A percentile compares a stretch with the other conserved stretches of the same genome.
These are phyloP conservation scores for Schizothecium vesticola DNA, from an alignment of 495 filamentous ascomycete species.

Conservation along the genomic window DNA sequence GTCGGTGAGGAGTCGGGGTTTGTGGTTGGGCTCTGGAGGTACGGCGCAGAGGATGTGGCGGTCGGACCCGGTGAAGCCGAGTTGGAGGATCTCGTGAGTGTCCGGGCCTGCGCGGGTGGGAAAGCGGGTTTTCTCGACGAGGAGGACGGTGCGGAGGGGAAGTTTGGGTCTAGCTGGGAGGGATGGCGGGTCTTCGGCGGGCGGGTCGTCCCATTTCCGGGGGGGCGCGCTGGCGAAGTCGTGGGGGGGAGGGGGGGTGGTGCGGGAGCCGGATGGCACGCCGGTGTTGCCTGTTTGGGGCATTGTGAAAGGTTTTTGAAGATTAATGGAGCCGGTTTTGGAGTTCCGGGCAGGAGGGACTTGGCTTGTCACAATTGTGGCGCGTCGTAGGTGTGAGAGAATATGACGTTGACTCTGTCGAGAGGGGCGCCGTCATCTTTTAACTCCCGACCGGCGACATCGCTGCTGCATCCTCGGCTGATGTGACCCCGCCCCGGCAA, in stretches of 20 bases:
- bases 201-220: slow-evolving; percentile 27
- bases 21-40: neutral
- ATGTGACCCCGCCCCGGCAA: neutral
- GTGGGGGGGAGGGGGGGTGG: neutral
- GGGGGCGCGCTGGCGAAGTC: neutral
- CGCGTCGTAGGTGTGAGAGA: neutral
- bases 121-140: slow-evolving; percentile 4
- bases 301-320: neutral
- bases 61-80: slow-evolving; percentile 14
- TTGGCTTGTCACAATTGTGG: neutral
- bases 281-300: neutral
- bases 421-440: neutral
- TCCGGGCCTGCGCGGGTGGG: neutral
- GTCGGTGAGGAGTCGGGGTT: neutral
- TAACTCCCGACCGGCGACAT: neutral
- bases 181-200: slow-evolving; percentile 11
- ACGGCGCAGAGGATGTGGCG: slow-evolving; percentile 14
- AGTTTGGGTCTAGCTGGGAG: neutral
- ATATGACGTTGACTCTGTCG: neutral
- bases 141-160: slow-evolving; percentile 16
- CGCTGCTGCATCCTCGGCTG: neutral
- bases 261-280: neutral
- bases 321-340: neutral
- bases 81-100: slow-evolving; percentile 8
- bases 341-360: neutral